These are phyloP conservation scores for Rubus idaeus DNA, from an alignment of 306 rosid genomes.

Conservation along the genomic window DNA sequence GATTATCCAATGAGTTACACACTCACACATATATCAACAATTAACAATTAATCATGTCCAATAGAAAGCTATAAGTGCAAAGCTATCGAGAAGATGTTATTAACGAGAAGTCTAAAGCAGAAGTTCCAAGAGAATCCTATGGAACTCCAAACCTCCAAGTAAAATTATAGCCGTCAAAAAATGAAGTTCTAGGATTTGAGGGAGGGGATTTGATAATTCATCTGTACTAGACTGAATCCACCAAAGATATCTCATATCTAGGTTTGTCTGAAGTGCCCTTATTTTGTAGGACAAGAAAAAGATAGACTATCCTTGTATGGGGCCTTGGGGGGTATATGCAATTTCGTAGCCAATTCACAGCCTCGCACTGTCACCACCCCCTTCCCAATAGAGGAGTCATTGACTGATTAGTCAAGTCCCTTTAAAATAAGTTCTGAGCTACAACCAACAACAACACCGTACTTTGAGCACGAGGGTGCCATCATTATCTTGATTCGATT, in stretches of 20 bases:
- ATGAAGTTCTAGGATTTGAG: too few species aligned
- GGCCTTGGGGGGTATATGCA: neutral
- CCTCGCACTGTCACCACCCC: neutral
- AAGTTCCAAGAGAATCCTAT: too few species aligned
- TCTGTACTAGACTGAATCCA: neutral
- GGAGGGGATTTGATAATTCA: too few species aligned
- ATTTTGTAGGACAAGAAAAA: neutral
- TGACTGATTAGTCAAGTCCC: neutral
- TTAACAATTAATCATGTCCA: too few species aligned
- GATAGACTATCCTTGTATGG: neutral
- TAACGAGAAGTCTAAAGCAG: too few species aligned
- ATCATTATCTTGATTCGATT: neutral
- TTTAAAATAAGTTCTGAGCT: neutral
- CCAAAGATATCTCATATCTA: neutral
- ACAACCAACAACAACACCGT: slow-evolving; percentile 10
- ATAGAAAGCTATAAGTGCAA: too few species aligned
- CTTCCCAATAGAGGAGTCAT: neutral
- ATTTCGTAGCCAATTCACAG: neutral
- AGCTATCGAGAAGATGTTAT: too few species aligned
- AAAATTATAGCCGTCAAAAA: too few species aligned
- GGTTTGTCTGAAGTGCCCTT: neutral
- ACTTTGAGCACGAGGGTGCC: slow-evolving; percentile 14
- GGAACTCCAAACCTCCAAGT: too few species aligned
- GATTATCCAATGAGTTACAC: too few species aligned
- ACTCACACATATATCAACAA: too few species aligned